These are phyloP conservation scores for Nicotiana tabacum DNA, from an alignment of 257 asterid genomes.

Conservation along the genomic window DNA sequence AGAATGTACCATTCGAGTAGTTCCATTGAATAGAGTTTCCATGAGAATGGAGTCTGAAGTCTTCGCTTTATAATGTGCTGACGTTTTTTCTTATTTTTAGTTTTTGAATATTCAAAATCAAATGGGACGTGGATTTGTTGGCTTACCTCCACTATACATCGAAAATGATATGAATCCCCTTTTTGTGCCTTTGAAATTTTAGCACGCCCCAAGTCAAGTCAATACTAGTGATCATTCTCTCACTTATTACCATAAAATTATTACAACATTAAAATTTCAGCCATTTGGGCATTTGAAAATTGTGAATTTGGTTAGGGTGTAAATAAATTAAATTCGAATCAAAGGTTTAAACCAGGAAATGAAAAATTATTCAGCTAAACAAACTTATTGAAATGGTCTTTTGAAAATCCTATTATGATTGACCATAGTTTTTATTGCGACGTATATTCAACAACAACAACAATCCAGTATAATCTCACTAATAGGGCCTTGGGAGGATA, in stretches of 20 bases:
- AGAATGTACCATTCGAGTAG: not conserved
- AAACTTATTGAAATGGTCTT: too few relatives aligned
- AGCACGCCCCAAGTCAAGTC: not conserved
- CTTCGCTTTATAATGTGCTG: not conserved
- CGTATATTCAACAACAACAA: not conserved
- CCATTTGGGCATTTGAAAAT: not conserved
- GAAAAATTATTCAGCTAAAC: too few relatives aligned
- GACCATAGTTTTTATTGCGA: not conserved
- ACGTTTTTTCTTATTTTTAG: not conserved
- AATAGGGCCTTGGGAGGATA: too few relatives aligned
- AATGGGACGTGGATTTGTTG: slow-evolving; percentile 3
- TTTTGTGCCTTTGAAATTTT: not conserved
- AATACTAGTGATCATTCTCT: not conserved
- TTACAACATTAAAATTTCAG: not conserved
- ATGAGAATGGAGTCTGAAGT: not conserved
- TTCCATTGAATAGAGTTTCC: not conserved
- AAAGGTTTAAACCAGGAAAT: not conserved
- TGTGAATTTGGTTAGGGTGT: not conserved
- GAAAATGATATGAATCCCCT: slow-evolving; percentile 6
- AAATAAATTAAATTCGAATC: not conserved
- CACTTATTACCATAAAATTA: not conserved
- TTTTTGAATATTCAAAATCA: not conserved
- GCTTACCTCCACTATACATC: not conserved
- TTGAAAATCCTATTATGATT: not conserved
- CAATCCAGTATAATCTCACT: too few relatives aligned